Evolutionary conservation across 2,329 filamentous ascomycete genomes (phyloP), one percentile per base, ranked within the genome.

Genomic region (Chaetomium sp.): DNA sequence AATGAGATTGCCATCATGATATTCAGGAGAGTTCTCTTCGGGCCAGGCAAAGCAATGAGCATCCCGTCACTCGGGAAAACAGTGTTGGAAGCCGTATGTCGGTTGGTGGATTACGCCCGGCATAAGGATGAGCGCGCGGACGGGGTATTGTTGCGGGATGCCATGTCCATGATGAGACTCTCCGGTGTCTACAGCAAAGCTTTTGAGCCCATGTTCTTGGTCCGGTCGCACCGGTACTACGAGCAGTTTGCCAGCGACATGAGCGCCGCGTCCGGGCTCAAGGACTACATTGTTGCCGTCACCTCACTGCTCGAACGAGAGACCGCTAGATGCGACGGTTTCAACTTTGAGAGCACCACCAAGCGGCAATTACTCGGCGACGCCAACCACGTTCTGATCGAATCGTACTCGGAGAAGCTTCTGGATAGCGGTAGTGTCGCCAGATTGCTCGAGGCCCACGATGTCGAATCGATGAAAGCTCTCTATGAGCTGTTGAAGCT

Each of bases 101-200:
- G 87, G 57, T 73, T 97, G 44, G 79, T 97, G 12, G 77, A 85
- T 35, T 80, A 79, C 44, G 89, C 96, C 68, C 84, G 94, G 50
- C 76, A 72, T 41, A 77, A 75, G 67, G 70, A 79, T 55, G 64
- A 71, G 66, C 64, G 80, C 1, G 84, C 87, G 61, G 82, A 90
- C 61, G 71, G 80, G 0, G 70, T 72, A 3, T 72, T 91, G n/a
- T 81, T 97, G 52, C 84, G 81, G 61, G 84, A 89, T 54, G 80
- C 88, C 0, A 82, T 97, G 50, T 81, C 84, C 56, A 90, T 96
- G 81, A 80, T 97, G 59, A 86, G 95, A 63, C 82, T 91, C n/a
- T 80, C 96, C 46, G 84, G 85, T 53, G 82, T 92, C 3, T 99
- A 97, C 69, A 81, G 79, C 0, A 86, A 79, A 57, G 76, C 81